Conservation (phyloP, 176 grass and related monocot species). For the Juncus effusus region DNA sequence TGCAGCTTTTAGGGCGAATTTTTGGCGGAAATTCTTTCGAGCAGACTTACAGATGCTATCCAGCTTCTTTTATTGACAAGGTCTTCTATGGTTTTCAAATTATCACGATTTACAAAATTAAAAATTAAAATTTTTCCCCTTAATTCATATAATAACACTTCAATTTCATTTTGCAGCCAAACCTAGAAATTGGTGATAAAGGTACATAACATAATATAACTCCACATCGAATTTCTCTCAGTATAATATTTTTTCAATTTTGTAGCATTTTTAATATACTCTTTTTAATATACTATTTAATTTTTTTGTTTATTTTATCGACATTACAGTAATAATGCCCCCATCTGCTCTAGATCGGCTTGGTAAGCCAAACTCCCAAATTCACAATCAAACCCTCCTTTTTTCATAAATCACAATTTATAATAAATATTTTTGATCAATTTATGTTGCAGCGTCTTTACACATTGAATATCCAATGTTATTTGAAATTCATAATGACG, state of each 20-base stretch:
- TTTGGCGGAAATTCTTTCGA: slow-evolving; percentile 58
- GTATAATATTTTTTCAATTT: background rate
- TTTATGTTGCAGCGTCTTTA: slow-evolving; percentile 56
- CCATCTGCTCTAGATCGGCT: slow-evolving; percentile 85
- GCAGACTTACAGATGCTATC: slow-evolving; percentile 63
- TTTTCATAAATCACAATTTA: background rate
- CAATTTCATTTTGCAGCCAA: slow-evolving; percentile 54
- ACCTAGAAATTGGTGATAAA: slow-evolving; percentile 81
- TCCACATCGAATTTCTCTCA: background rate
- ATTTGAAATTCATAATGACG: slow-evolving; percentile 79
- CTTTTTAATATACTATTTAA: slow-evolving; percentile 13
- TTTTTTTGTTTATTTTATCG: slow-evolving; percentile 18
- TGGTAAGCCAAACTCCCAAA: slow-evolving; percentile 37
- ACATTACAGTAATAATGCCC: slow-evolving; percentile 76
- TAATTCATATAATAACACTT: slow-evolving; percentile 27
- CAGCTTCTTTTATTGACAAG: slow-evolving; percentile 91
- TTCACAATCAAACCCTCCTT: background rate
- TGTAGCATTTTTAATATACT: background rate
- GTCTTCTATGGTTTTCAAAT: slow-evolving; percentile 28
- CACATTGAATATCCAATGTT: slow-evolving; percentile 89
- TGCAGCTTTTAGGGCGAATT: slow-evolving; percentile 57
- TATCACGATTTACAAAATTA: slow-evolving; percentile 12
- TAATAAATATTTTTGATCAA: slow-evolving; percentile 12
- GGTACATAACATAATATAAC: slow-evolving; percentile 23
- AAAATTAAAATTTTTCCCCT: background rate